Base-by-base conservation (phyloP, 202 grass and related monocot species). In the Zizania palustris region DNA sequence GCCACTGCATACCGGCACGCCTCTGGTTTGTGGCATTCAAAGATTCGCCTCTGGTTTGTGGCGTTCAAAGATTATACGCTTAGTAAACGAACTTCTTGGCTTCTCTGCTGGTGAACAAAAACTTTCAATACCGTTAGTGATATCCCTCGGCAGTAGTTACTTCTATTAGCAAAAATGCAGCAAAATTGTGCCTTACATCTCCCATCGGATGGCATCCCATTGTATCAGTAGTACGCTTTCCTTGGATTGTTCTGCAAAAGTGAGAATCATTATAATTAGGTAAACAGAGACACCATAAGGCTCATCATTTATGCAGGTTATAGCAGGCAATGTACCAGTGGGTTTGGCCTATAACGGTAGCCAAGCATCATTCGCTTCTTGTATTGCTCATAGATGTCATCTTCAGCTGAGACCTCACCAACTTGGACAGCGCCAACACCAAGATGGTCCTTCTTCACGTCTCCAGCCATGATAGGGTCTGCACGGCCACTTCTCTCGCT, bases 301-400 rank as follows among this genome's bases (percentile, higher is more conserved):
- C 14, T 80, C 50, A 76, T 80, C 50, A 76, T 74, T 62, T 16
- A 35, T 69, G 60, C 14, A 51, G 11, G 14, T 14, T n/a, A 65
- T 11, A n/a, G n/a, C 49, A 62, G 40, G n/a, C 11, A 60, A 62
- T 11, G 51, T 92, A 99, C 92, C 91, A 99, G 78, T 76, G 92
- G 96, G 60, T 96, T 96, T 39, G 92, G 96, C 58, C 96, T 81
- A 80, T 99, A 60, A 48, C 90, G 89, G 75, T 99, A 98, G 35
- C 95, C 95, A 53, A 99, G 96, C 96, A 99, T 99, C 96, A 99
- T 99, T 36, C 96, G 74, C 64, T 96, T 99, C 85, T 99, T 99
- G 78, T 99, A 99, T 85, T 99, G 96, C 67, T 99, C 96, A 11
- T 96, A 99, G 42, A 99, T 99, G 76, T 99, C 96, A 89, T 99